Evolutionary conservation across 441 rosid species (phyloP), one percentile per base, ranked within the genome.

Genomic region (Adansonia rubrostipa): DNA sequence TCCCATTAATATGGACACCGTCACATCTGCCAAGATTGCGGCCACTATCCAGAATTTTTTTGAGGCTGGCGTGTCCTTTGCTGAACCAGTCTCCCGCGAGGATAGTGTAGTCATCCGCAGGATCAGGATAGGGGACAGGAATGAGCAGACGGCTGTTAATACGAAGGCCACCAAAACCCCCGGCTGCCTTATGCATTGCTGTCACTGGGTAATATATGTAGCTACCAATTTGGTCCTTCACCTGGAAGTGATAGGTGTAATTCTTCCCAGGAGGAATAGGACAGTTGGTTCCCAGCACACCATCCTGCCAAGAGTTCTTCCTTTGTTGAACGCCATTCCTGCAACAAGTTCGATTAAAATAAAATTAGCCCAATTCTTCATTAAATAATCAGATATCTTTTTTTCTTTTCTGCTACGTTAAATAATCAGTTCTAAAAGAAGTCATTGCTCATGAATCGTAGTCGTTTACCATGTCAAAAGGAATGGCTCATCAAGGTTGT

Each of bases 211-310:
- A 36, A 36, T 36, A 36, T 6, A 36, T 36, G 42, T 84, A 90
- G 80, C 92, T 90, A 24, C 97, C 97, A 10, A 92, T 92, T 74
- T 92, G 95, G 67, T 92, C 97, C 86, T 90, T 90, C 0, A 89
- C 92, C 78, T 92, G 96, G 85, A 89, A 89, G 64, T 77, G 85
- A 77, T 87, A 91, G 5, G 95, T 91, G 82, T 42, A 85, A 84
- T 92, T 92, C 15, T 84, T 81, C 3, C 92, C 90, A 0, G 93
- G 87, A 2, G 73, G 77, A 77, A 91, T 92, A 3, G 97, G 97
- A 80, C 95, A 92, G 77, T 84, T 84, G 40, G 93, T 91, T 50
- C 93, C 97, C 0, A 76, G 77, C 7, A 81, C 64, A 6, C 97
- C 97, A 69, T 92, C 97, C 69, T 86, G 88, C 97, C 97, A 92